Conservation (phyloP, 331 rosid genomes). For the Rosa hybrid region DNA sequence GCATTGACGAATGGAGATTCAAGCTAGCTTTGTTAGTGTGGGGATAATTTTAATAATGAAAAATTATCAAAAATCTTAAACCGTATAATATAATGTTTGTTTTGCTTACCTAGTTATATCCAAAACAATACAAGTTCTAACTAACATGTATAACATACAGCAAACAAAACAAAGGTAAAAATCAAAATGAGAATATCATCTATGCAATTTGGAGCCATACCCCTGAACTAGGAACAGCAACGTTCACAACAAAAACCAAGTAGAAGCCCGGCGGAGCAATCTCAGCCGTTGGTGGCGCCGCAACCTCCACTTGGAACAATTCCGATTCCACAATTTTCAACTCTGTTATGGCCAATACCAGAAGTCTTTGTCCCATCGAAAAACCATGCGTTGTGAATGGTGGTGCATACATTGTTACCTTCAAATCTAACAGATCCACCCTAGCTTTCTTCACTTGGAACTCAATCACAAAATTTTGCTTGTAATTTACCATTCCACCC, state of each 20-base stretch:
- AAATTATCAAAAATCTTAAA: no score
- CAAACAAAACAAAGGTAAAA: not conserved
- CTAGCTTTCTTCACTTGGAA: not conserved
- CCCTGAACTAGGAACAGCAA: conserved; percentile 10
- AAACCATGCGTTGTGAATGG: conserved; percentile 23
- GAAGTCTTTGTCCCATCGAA: conserved; percentile 15
- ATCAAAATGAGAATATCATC: not conserved
- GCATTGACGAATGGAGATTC: no score
- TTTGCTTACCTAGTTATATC: no score
- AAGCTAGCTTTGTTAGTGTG: no score
- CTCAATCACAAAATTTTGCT: not conserved
- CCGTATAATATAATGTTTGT: not conserved
- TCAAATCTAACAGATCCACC: conserved; percentile 1
- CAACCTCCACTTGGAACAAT: not conserved
- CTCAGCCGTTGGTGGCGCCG: not conserved
- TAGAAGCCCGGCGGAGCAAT: conserved; percentile 11
- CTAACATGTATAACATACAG: not conserved
- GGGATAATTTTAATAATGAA: no score
- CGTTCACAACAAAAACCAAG: conserved; percentile 6
- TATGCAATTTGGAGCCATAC: conserved; percentile 15
- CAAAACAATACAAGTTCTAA: not conserved
- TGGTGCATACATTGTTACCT: conserved; percentile 13
- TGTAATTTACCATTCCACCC: not conserved
- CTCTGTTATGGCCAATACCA: not conserved
- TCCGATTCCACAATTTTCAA: not conserved